Conservation (phyloP, 2,329 filamentous ascomycete species). For the Cryphonectria japonica region DNA sequence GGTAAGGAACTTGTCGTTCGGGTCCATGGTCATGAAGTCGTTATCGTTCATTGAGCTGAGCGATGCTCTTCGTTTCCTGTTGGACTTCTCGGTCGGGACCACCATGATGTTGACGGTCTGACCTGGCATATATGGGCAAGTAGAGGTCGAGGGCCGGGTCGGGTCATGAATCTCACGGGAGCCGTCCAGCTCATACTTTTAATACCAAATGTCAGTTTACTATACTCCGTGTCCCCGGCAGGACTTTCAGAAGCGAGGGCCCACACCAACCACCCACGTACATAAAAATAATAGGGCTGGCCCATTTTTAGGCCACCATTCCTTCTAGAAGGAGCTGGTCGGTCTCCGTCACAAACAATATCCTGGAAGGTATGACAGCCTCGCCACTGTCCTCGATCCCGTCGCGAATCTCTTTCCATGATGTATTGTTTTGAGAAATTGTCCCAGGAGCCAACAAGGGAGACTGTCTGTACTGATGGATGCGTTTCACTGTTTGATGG, state of each 20-base stretch:
- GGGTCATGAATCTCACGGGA: conserved; percentile 77
- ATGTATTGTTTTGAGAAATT: conserved; percentile 80
- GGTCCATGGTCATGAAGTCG: conserved; percentile 76
- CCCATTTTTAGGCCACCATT: conserved; percentile 89
- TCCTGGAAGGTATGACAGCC: conserved; percentile 86
- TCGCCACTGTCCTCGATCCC: conserved; percentile 78
- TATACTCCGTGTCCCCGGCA: conserved; percentile 18
- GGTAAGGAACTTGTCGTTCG: conserved; percentile 73
- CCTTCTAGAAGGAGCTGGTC: conserved; percentile 58
- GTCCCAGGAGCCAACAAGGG: conserved; percentile 91
- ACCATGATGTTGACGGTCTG: conserved; percentile 85
- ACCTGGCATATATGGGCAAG: conserved; percentile 85
- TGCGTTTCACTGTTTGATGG: conserved; percentile 56
- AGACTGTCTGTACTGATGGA: conserved; percentile 68
- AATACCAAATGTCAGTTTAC: conserved; percentile 45
- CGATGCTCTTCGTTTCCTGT: conserved; percentile 66
- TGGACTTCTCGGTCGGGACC: conserved; percentile 71
- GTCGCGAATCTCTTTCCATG: conserved; percentile 79
- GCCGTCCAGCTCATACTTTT: conserved; percentile 81
- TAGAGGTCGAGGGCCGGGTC: conserved; percentile 71
- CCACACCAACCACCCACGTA: conserved; percentile 49
- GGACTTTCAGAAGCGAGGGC: conserved; percentile 20
- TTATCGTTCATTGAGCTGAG: conserved; percentile 61
- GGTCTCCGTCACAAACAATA: conserved; percentile 79
- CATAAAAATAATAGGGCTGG: conserved; percentile 93